These are phyloP conservation scores for Colletotrichum sp. DNA, from an alignment of 2,329 filamentous ascomycete species.

Conservation along the genomic window DNA sequence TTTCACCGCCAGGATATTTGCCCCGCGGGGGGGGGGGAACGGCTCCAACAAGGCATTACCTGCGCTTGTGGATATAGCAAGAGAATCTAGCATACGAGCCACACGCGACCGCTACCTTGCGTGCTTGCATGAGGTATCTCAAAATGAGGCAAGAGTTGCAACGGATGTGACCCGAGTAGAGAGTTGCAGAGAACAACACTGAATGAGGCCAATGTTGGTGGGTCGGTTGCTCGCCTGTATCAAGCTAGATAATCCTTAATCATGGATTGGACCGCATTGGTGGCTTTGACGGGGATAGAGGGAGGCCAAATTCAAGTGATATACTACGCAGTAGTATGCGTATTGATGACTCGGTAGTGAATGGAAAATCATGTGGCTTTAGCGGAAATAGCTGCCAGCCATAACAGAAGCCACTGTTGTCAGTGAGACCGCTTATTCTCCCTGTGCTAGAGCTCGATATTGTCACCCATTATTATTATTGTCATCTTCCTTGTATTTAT, in stretches of 20 bases:
- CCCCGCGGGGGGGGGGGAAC: background rate
- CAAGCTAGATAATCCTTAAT: background rate
- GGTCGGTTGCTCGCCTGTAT: background rate
- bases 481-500: background rate
- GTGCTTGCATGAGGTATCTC: background rate
- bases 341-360: background rate
- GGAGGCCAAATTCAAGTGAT: background rate
- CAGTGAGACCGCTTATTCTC: background rate
- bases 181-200: background rate
- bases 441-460: background rate
- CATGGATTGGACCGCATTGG: background rate
- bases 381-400: background rate
- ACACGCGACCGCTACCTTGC: background rate
- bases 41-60: background rate
- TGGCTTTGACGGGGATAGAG: background rate
- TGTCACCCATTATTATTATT: background rate
- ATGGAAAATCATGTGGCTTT: background rate
- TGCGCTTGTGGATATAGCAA: background rate
- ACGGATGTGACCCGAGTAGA: background rate
- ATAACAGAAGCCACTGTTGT: background rate
- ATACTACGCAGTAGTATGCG: background rate
- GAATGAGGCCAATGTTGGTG: background rate
- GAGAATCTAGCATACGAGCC: background rate
- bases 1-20: constrained; percentile 8
- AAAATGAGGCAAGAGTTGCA: background rate